Evolutionary conservation across 805 yeast species (phyloP).

Genomic region (Cyberlindnera japonica): DNA sequence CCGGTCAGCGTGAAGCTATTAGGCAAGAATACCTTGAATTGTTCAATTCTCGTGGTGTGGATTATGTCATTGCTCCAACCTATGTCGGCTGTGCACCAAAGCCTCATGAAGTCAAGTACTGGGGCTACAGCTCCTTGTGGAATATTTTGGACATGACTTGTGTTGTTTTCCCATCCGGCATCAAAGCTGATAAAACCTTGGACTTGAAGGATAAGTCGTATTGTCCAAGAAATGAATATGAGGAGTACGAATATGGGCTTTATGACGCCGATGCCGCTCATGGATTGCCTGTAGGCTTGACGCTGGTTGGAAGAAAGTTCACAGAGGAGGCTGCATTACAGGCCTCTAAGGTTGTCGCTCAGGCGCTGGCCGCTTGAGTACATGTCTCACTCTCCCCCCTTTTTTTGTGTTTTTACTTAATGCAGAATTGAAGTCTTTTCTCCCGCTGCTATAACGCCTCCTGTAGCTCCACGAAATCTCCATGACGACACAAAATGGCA

Average conservation of each 20-base stretch:
- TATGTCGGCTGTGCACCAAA: constrained; percentile 71
- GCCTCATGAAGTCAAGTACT: constrained; percentile 58
- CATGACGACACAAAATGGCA: no score
- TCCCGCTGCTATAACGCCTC: no score
- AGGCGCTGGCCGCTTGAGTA: constrained; percentile 6
- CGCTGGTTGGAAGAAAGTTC: constrained; percentile 48
- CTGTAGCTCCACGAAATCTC: no score
- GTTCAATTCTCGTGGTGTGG: constrained; percentile 53
- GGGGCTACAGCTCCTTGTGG: constrained; percentile 79
- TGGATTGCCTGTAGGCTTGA: constrained; percentile 52
- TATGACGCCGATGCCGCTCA: constrained; percentile 43
- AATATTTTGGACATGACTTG: constrained; percentile 71
- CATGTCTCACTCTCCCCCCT: no score
- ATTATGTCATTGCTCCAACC: constrained; percentile 64
- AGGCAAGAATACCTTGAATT: constrained; percentile 54
- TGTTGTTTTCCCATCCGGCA: constrained; percentile 52
- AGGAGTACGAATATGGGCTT: constrained; percentile 32
- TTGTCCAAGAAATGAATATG: constrained; percentile 22
- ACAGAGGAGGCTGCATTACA: constrained; percentile 46
- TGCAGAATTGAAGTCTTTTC: no score
- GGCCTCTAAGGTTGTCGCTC: constrained; percentile 38
- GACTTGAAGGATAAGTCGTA: constrained; percentile 42
- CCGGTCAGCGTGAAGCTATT: constrained; percentile 51
- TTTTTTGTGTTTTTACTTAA: no score
- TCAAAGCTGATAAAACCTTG: constrained; percentile 33